Base-by-base conservation (phyloP, 345 rosid species). In the Populus euphratica region DNA sequence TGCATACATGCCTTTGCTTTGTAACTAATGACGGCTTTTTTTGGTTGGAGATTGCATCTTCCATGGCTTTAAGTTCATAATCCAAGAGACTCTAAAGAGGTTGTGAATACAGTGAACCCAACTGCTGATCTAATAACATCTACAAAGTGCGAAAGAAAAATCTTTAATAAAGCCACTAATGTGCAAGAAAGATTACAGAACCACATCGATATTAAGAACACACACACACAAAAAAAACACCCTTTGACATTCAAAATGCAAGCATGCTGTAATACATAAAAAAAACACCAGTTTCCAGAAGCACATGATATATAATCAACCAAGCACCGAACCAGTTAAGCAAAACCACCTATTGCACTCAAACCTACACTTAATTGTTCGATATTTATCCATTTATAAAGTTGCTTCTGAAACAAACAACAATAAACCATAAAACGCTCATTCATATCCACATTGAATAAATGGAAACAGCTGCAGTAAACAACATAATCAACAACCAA, bases 111-210 rank as follows among this genome's bases (percentile, higher is more conserved):
- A 1, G 87, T 67, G 78, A 93, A 90, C n/a, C 98, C 97, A 65
- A 92, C 67, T 6, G 97, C 98, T 67, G 98, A 96, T 59, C 88
- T 81, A 8, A 96, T 80, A 68, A 96, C 88, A 88, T 96, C 99
- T 93, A 76, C 85, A 43, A 68, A 77, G 52, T 7, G 18, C 35
- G 27, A 63, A 50, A 50, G 56, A 17, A 18, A n/a, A 21, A 25
- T 12, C 27, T 41, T 20, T 35, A 49, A 20, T 63, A 31, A 29
- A 41, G 25, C 73, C 7, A 62, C n/a, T 20, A 43, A 49, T 20
- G 41, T 29, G 50, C 6, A 23, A 56, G n/a, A n/a, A n/a, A n/a
- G 25, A 29, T 47, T 5, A 74, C 5, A 23, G 11, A 63, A 63
- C 18, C 33, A 20, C 23, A 8, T 0, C 13, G 49, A 18, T 5